Percentiles rank a stretch among this genome's conserved stretches.
Evolutionary conservation across 2,329 filamentous ascomycete genomes (phyloP).

Genomic region (Xylariaceae sp.): DNA sequence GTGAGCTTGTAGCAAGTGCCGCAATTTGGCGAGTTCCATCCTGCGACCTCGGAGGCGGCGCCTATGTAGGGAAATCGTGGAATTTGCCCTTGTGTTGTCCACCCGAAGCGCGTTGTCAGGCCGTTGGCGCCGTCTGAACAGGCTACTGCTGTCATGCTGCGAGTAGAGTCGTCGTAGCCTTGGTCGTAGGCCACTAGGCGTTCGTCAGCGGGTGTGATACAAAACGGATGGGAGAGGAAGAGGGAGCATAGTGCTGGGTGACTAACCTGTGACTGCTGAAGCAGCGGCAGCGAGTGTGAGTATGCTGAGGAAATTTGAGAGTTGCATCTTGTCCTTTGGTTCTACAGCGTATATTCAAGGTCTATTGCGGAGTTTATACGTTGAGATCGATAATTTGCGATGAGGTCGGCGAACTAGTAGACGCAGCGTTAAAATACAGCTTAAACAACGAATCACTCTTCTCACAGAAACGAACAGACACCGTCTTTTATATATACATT

Average conservation of each 20-base stretch:
- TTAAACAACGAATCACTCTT: too few species aligned
- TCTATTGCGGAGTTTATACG: too few species aligned
- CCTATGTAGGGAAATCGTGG: conserved; percentile 53
- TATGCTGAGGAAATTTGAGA: conserved; percentile 26
- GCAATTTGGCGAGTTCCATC: conserved; percentile 55
- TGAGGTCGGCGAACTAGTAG: too few species aligned
- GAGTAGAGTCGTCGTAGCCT: conserved; percentile 60
- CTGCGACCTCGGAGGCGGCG: conserved; percentile 46
- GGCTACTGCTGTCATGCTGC: conserved; percentile 53
- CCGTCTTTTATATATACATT: too few species aligned
- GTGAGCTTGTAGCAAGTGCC: conserved; percentile 56
- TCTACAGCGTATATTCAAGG: too few species aligned
- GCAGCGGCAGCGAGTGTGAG: conserved; percentile 26
- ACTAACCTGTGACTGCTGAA: conserved; percentile 25
- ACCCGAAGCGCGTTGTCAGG: conserved; percentile 58
- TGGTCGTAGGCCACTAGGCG: conserved; percentile 64
- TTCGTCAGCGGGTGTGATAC: conserved; percentile 12
- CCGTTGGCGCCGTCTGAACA: conserved; percentile 69
- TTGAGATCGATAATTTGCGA: too few species aligned
- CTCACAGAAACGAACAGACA: too few species aligned
- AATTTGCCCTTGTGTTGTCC: conserved; percentile 50
- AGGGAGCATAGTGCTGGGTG: background rate
- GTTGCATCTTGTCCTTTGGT: conserved; percentile 27
- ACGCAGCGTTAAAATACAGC: too few species aligned
- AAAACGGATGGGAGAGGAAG: background rate